Percentiles rank a stretch among this genome's conserved stretches.
These are phyloP conservation scores for Tritrichomonas foetus DNA, from an alignment of 208 protist genomes.

Conservation along the genomic window DNA sequence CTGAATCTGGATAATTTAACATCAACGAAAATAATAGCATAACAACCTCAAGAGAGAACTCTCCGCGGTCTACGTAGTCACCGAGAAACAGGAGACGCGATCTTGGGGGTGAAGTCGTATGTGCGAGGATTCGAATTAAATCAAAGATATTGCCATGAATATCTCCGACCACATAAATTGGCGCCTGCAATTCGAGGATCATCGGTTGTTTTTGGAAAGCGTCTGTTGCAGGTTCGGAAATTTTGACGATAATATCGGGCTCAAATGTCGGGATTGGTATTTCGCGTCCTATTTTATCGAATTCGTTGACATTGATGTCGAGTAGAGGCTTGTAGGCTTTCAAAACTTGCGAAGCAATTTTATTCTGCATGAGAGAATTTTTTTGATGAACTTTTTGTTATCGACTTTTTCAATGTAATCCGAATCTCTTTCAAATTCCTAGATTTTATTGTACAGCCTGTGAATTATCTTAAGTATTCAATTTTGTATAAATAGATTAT, in stretches of 20 bases:
- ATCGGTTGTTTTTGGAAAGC: neutral
- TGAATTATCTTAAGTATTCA: too few relatives aligned
- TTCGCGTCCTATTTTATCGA: neutral
- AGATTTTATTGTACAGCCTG: too few relatives aligned
- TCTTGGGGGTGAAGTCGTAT: neutral
- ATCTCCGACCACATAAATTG: neutral
- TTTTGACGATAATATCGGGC: neutral
- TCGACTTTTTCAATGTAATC: too few relatives aligned
- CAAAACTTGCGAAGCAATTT: too few relatives aligned
- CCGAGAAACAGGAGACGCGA: neutral
- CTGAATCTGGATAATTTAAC: conserved; percentile 43
- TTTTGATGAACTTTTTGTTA: too few relatives aligned
- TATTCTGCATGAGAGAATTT: too few relatives aligned
- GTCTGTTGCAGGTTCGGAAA: neutral
- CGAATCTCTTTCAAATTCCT: too few relatives aligned
- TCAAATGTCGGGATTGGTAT: conserved; percentile 7
- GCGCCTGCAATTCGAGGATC: neutral
- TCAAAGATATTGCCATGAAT: neutral
- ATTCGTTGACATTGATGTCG: neutral
- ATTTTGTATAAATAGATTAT: too few relatives aligned
- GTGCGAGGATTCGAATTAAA: neutral
- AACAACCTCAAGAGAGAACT: conserved; percentile 46
- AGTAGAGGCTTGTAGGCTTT: too few relatives aligned
- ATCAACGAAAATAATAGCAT: conserved; percentile 45
- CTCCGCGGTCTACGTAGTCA: conserved; percentile 56